Evolutionary conservation across 1,139 yeast genomes (phyloP).

Genomic region (Blastobotrys raffinosifermentans): DNA sequence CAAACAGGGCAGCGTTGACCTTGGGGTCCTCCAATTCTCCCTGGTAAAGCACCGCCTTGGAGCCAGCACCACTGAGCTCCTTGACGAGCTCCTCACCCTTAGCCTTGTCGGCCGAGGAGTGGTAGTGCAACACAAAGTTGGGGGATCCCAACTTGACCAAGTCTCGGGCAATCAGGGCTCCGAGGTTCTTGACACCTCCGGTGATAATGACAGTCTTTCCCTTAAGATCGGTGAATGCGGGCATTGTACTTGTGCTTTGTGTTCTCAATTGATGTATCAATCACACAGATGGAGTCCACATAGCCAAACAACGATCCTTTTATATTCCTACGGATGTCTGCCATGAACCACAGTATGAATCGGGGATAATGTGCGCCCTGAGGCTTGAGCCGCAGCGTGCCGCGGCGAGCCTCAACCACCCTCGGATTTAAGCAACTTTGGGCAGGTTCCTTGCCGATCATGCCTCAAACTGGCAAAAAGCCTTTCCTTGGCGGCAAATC

Average conservation of each 20-base stretch:
- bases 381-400: no score
- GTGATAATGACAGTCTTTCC: constrained; percentile 55
- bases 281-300: no score
- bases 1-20: constrained; percentile 42
- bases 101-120: constrained; percentile 38
- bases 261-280: no score
- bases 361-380: no score
- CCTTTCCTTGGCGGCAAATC: no score
- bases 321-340: no score
- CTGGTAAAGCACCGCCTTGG: constrained; percentile 43
- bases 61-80: constrained; percentile 35
- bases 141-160: constrained; percentile 49
- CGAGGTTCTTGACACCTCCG: constrained; percentile 64
- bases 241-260: neutral
- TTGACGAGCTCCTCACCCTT: constrained; percentile 40
- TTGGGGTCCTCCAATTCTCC: constrained; percentile 43
- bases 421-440: no score
- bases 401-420: no score
- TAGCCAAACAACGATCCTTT: no score
- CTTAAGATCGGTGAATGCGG: constrained; percentile 15
- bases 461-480: no score
- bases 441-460: no score
- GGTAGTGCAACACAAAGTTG: constrained; percentile 52
- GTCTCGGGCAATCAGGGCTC: constrained; percentile 51
- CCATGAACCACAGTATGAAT: no score